Base-by-base conservation (phyloP, 2,329 filamentous ascomycete species). In the Aspergillus arachidicola region DNA sequence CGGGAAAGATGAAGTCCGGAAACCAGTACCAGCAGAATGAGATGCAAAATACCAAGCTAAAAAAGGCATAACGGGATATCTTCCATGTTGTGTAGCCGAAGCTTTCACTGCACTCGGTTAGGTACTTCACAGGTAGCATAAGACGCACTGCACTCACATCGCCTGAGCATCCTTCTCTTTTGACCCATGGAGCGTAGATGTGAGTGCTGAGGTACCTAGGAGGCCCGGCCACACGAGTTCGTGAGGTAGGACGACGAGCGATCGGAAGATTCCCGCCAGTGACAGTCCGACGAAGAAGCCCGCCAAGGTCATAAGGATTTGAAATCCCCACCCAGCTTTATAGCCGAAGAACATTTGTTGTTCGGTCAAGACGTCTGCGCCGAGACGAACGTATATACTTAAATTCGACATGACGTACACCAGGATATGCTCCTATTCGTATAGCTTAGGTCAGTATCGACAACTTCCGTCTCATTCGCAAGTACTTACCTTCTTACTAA, bases 171-270 rank as follows among this genome's bases (percentile, higher is more conserved):
- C 77, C 2, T 75, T 73, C 2, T 83, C 83, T 80, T 83, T 84
- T 0, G 85, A 87, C 32, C 76, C 75, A 69, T 92, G 89, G 82
- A 92, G 88, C 65, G 88, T 87, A 68, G 89, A 88, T 79, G 91
- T 87, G 28, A 91, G 75, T 0, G 88, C 86, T 14, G 89, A 87
- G 28, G 88, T 87, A 14, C 70, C 63, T 6, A 86, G 69, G 0
- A 80, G 78, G 2, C 78, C 76, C 0, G 83, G 84, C 85, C 85
- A 86, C 3, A 86, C 89, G 83, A 91, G 88, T 16, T 88, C 84
- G 0, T 87, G 86, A 4, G 76, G 76, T 32, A 69, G 66, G 0
- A 78, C 75, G 4, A 90, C 75, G 64, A 88, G 87, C 63, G 84
- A 84, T 50, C 87, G 83, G 79, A 89, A 83, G 65, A 89, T 82